Base-by-base conservation (phyloP, 768 basidiomycete genomes). In the Tricholomella constricta region DNA sequence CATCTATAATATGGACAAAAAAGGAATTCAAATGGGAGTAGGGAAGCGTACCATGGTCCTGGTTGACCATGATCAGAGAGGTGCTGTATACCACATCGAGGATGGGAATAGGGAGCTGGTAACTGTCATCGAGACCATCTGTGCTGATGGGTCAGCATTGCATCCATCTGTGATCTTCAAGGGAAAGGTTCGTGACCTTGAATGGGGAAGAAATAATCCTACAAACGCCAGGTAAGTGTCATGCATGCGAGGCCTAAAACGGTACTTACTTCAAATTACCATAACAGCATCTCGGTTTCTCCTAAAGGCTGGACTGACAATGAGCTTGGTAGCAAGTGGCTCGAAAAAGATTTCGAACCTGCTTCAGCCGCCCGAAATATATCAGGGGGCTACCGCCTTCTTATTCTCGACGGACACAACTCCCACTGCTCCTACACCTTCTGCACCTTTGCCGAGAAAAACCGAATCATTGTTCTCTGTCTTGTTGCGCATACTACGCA, bases 71-170 rank as follows among this genome's bases (percentile, higher is more conserved):
- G 48, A 51, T 46, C 60, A 62, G 51, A 58, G 37, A 22, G 43
- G 45, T 17, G 40, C 23, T 12, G 53, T 56, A 4, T 47, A 58
- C 34, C 41, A 64, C 14, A 54, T 70, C 9, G 57, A 60, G n/a
- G 62, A 60, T 59, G 72, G 62, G 1, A 71, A 73, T 51, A 58
- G 72, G 2, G 74, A 81, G 55, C 67, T 78, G 1, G 71, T 81
- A 12, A 81, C 78, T 0, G 61, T 80, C 22, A 72, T 82, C 34
- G 76, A 81, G 56, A 65, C 68, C 45, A 58, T 77, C 4, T 75
- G 70, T 45, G 73, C 79, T 9, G 76, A 77, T 66, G 77, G 79
- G 6, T 54, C 62, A 2, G 62, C 61, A 8, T 43, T 77, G 4
- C 57, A 45, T 12, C 75, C 78, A 3, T 62, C 63, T 7, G 67